Conservation (phyloP, 306 rosid species). For the Luffa acutangula region DNA sequence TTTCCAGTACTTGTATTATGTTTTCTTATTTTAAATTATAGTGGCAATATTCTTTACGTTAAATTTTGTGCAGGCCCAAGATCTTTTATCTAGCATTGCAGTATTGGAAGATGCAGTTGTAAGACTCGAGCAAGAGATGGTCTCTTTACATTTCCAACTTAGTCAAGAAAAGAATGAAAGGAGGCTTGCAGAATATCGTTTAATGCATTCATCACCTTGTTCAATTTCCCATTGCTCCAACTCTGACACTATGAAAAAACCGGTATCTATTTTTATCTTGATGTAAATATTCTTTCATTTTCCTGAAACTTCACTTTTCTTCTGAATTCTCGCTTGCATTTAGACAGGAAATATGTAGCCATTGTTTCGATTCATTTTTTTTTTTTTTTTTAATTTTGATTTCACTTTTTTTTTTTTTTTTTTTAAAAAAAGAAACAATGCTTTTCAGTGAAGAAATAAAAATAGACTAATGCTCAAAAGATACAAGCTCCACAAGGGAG, state of each 20-base stretch:
- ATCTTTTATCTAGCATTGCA: conserved; percentile 42
- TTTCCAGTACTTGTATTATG: not conserved
- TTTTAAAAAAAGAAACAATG: too few species aligned
- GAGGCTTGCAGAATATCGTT: conserved; percentile 54
- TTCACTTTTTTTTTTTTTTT: too few species aligned
- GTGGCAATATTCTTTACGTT: not conserved
- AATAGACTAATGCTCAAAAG: too few species aligned
- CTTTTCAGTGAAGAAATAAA: too few species aligned
- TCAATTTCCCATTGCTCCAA: conserved; percentile 28
- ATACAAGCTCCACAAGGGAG: too few species aligned
- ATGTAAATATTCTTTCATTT: not conserved
- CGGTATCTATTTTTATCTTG: conserved; percentile 21
- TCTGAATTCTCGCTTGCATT: not conserved
- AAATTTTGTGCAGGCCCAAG: conserved; percentile 36
- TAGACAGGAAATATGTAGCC: not conserved
- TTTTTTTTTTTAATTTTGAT: not conserved
- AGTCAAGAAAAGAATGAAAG: conserved; percentile 80
- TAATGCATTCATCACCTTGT: conserved; percentile 41
- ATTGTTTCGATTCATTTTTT: not conserved
- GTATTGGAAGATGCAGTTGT: conserved; percentile 41
- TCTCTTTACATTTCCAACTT: conserved; percentile 63
- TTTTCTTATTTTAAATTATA: not conserved
- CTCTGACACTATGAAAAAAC: conserved; percentile 16
- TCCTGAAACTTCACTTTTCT: not conserved
- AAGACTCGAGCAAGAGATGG: conserved; percentile 46